Percentiles rank a stretch among this genome's conserved stretches.
phyloP scores from a whole-genome alignment of 345 rosid genomes.

The Populus davidiana region DNA sequence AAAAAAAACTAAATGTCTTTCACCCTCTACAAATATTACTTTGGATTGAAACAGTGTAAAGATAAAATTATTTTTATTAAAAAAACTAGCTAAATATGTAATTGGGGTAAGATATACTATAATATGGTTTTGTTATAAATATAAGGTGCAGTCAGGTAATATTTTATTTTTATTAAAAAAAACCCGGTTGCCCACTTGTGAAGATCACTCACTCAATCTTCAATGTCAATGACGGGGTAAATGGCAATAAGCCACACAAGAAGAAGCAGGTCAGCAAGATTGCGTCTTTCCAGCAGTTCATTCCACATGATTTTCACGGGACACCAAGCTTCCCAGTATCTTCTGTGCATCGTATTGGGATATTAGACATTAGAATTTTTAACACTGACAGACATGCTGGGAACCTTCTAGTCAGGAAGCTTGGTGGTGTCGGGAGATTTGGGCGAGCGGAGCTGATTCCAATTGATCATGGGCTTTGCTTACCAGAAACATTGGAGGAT shows the following conservation, averaged over 20 bases:
- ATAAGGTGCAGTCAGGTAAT: too few species aligned
- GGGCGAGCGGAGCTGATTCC: constrained; percentile 89
- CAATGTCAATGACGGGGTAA: constrained; percentile 80
- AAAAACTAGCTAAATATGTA: too few species aligned
- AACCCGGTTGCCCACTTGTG: constrained; percentile 38
- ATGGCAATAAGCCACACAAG: constrained; percentile 53
- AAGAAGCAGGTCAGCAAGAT: constrained; percentile 84
- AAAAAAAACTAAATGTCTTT: too few species aligned
- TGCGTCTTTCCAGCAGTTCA: constrained; percentile 91
- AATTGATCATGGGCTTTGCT: constrained; percentile 96
- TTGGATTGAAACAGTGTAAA: too few species aligned
- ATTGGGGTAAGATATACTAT: too few species aligned
- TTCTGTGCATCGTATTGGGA: constrained; percentile 85
- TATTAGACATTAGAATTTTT: constrained; percentile 77
- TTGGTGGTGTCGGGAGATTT: constrained; percentile 63
- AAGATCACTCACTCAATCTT: constrained; percentile 89
- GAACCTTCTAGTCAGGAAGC: constrained; percentile 82
- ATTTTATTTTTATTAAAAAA: too few species aligned
- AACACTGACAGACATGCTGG: constrained; percentile 98
- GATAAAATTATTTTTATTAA: too few species aligned
- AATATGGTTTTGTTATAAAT: too few species aligned
- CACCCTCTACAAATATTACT: too few species aligned
- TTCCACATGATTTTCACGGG: constrained; percentile 89
- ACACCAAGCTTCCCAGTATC: constrained; percentile 94
- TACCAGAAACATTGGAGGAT: constrained; percentile 94